Evolutionary conservation across 2,329 filamentous ascomycete species (phyloP), one percentile per base, ranked within the genome.

Genomic region (Cladophialophora exuberans): DNA sequence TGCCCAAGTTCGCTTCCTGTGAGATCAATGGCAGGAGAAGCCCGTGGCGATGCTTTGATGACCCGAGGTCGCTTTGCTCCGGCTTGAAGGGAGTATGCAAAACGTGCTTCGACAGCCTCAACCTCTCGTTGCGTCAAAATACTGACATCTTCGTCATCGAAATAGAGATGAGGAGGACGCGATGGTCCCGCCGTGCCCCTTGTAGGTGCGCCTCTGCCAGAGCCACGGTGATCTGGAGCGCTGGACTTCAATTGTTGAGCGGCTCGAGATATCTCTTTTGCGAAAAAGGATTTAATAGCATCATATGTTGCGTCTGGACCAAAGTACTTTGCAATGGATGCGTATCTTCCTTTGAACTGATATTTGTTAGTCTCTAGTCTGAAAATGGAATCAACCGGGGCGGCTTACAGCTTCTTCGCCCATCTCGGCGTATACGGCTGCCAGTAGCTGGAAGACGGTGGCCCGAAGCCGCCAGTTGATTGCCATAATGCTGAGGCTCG

Each of bases 71-170:
- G 54, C 31, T 58, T 61, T 18, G 58, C 51, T 13, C 42, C 48
- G 11, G 46, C 48, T 18, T 20, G 54, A 13, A 56, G 31, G 3
- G 54, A 47, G 38, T 55, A 45, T 11, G 28, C 30, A 22, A 41
- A 50, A 20, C 53, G 57, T 17, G 43, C 51, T 20, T 60, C 36
- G 13, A 43, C 9, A 6, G 35, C 17, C 26, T 51, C 47, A 25
- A 39, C 48, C 42, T 61, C 55, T 26, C 52, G 23, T 10, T 52
- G 35, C 36, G 47, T 58, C 18, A 56, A n/a, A 20, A 58, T 50
- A 45, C 58, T 58, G 9, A 56, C 20, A 15, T 58, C 58, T 22
- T 57, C 54, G n/a, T 61, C 58, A 25, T 61, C 52, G 23, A 57
- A 61, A 30, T 49, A 47, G 9, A 58, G 52, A 26, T 52, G 38